Evolutionary conservation across 2,329 filamentous ascomycete genomes (phyloP).

Genomic region (Stemphylium beticola): DNA sequence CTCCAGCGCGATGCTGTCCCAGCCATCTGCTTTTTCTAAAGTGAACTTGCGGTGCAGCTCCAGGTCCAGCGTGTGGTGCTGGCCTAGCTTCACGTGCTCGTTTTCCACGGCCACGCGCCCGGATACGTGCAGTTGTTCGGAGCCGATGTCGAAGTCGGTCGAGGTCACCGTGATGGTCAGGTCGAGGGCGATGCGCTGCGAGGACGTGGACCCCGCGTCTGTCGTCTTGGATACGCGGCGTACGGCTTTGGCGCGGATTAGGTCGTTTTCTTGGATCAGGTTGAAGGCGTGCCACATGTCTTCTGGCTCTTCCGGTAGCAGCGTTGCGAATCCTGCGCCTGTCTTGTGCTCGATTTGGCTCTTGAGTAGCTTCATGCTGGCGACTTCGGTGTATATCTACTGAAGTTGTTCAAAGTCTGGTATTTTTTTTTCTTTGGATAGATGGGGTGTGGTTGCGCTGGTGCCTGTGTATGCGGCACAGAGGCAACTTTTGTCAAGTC

Average conservation of each 20-base stretch:
- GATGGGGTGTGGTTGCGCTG: not conserved
- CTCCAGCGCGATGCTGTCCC: constrained; percentile 87
- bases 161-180: constrained; percentile 70
- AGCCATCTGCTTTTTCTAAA: constrained; percentile 79
- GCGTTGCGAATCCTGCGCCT: constrained; percentile 68
- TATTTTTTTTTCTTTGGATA: not conserved
- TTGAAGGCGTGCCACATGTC: constrained; percentile 84
- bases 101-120: constrained; percentile 71
- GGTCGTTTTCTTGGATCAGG: constrained; percentile 69
- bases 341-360: constrained; percentile 68
- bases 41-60: constrained; percentile 89
- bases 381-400: not conserved
- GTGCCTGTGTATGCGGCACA: not conserved
- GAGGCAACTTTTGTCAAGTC: not conserved
- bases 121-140: constrained; percentile 70
- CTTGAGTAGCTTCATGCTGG: constrained; percentile 69
- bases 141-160: constrained; percentile 73
- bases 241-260: constrained; percentile 69
- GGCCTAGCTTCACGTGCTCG: constrained; percentile 69
- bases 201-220: constrained; percentile 66
- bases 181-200: constrained; percentile 68
- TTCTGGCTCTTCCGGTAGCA: constrained; percentile 75
- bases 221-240: constrained; percentile 69
- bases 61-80: constrained; percentile 77
- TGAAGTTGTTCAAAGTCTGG: no score